Percentiles rank a stretch among this genome's conserved stretches.
Evolutionary conservation across 139 green algal genomes (phyloP).

Genomic region (Pseudopediastrum boryanum): DNA sequence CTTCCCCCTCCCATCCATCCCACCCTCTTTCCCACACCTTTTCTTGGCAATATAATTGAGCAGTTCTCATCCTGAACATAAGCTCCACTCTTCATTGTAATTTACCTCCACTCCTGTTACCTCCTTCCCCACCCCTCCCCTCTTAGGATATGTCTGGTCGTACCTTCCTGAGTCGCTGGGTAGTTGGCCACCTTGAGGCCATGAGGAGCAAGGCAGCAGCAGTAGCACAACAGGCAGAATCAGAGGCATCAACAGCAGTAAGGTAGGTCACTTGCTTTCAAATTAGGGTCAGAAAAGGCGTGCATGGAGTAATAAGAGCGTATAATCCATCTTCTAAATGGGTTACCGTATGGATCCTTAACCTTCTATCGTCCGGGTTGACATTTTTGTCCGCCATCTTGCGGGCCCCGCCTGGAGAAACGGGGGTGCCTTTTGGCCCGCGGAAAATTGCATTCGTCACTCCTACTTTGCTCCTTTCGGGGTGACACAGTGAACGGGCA

Average conservation of each 20-base stretch:
- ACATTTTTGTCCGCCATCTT: too few relatives aligned
- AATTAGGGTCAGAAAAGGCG: too few relatives aligned
- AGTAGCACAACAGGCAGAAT: neutral
- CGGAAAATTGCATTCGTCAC: too few relatives aligned
- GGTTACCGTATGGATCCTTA: neutral
- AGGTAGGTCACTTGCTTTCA: conserved; percentile 5
- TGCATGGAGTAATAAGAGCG: too few relatives aligned
- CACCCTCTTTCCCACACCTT: neutral
- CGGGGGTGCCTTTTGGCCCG: too few relatives aligned
- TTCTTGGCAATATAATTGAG: neutral
- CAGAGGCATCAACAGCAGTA: neutral
- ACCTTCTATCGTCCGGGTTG: neutral
- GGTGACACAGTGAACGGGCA: too few relatives aligned
- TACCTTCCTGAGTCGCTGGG: conserved; percentile 14
- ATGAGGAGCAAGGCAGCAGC: conserved; percentile 10
- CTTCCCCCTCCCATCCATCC: too few relatives aligned
- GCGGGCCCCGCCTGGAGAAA: too few relatives aligned
- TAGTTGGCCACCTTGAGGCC: conserved; percentile 23
- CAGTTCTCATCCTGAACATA: neutral
- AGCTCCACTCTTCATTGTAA: neutral
- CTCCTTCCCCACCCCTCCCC: too few relatives aligned
- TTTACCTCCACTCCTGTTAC: conserved; percentile 2
- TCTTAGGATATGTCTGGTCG: conserved; percentile 3
- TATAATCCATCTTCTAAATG: neutral
- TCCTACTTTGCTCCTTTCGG: too few relatives aligned